phyloP scores from a whole-genome alignment of 2,329 filamentous ascomycete species.

The Alternaria longipes region DNA sequence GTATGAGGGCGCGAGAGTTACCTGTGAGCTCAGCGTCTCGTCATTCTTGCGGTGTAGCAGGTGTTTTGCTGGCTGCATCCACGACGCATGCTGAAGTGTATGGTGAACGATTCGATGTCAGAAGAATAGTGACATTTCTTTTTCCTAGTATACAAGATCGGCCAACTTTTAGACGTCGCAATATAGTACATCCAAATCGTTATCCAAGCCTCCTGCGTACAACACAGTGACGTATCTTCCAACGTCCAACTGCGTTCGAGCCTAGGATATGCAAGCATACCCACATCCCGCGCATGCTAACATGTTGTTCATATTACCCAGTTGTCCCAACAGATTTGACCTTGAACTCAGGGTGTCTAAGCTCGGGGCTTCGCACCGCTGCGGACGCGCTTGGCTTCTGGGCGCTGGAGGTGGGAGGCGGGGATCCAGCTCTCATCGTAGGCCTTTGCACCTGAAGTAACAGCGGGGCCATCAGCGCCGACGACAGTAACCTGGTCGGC shows the following conservation, averaged over 20 bases:
- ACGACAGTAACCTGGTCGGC: constrained; percentile 68
- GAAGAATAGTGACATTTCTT: constrained; percentile 13
- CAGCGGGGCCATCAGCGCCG: constrained; percentile 74
- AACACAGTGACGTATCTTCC: constrained; percentile 4
- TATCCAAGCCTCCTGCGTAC: constrained; percentile 4
- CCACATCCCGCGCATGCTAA: not conserved
- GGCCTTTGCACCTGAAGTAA: constrained; percentile 73
- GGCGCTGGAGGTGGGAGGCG: constrained; percentile 85
- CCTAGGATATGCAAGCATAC: not conserved
- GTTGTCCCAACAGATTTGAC: not conserved
- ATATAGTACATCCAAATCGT: constrained; percentile 25
- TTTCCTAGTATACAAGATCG: constrained; percentile 30
- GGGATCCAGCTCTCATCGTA: constrained; percentile 97
- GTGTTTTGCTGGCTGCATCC: not conserved
- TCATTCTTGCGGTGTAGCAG: constrained; percentile 6
- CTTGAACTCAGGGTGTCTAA: constrained; percentile 22
- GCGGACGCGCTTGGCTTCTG: constrained; percentile 71
- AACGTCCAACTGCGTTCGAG: not conserved
- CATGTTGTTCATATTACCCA: not conserved
- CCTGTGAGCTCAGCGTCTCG: not conserved
- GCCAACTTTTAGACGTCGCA: constrained; percentile 23
- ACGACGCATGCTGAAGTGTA: not conserved
- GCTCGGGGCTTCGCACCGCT: constrained; percentile 53
- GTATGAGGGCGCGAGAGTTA: not conserved
- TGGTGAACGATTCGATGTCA: not conserved